phyloP scores from a whole-genome alignment of 345 rosid species.

The Rhodamnia argentea region DNA sequence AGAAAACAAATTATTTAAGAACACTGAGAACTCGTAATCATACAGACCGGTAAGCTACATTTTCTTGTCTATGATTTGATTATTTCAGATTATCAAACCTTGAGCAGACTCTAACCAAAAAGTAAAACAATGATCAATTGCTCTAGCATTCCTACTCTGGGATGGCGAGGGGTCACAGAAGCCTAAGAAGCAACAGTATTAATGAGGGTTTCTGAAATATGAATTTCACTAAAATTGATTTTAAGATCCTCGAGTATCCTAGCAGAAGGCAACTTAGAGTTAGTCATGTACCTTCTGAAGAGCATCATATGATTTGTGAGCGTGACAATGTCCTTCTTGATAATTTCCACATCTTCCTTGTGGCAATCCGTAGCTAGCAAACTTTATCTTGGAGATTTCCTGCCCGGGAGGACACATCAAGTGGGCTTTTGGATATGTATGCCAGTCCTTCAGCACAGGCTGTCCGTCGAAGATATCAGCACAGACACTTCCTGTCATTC shows the following conservation, averaged over 20 bases:
- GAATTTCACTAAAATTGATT: not conserved
- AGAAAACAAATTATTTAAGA: not conserved
- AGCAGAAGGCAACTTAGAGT: not conserved
- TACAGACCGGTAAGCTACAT: not conserved
- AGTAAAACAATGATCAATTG: not conserved
- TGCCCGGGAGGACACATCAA: conserved; percentile 50
- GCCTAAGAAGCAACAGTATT: not conserved
- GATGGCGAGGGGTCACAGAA: not conserved
- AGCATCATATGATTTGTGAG: conserved; percentile 36
- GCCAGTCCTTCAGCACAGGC: conserved; percentile 1
- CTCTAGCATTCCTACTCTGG: not conserved
- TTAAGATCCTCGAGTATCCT: not conserved
- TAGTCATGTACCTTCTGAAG: conserved; percentile 17
- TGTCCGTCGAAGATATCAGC: conserved; percentile 7
- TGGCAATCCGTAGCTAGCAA: conserved; percentile 63
- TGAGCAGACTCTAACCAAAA: not conserved
- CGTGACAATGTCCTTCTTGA: conserved; percentile 50
- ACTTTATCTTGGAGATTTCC: conserved; percentile 41
- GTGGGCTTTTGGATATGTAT: conserved; percentile 5
- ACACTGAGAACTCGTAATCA: not conserved
- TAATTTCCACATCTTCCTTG: conserved; percentile 51
- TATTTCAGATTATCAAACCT: not conserved
- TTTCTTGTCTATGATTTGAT: not conserved
- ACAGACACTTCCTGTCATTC: conserved; percentile 21
- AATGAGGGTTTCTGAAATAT: not conserved